A percentile compares a stretch with the other conserved stretches of the same genome.
Conservation (phyloP, 306 rosid genomes). For the Macrotyloma uniflorum region DNA sequence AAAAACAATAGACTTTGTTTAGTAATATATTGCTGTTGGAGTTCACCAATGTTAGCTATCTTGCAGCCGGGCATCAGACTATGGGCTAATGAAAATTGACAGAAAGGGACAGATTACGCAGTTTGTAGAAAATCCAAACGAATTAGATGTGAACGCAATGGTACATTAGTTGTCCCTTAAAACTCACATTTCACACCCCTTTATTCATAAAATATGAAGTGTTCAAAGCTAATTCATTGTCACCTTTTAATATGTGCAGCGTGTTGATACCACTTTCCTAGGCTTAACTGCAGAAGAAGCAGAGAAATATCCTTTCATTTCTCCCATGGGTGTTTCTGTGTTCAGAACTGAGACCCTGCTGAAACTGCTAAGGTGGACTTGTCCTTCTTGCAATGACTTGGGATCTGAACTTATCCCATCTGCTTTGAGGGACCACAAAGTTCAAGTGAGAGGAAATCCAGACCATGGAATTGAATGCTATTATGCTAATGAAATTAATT, state of each 20-base stretch:
- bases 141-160: slow-evolving; percentile 71
- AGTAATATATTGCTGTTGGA: slow-evolving; percentile 21
- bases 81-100: slow-evolving; percentile 77
- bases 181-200: neutral
- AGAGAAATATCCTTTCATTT: slow-evolving; percentile 59
- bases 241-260: slow-evolving; percentile 54
- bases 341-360: slow-evolving; percentile 79
- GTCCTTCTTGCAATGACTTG: slow-evolving; percentile 76
- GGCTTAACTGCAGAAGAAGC: slow-evolving; percentile 74
- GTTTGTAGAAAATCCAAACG: slow-evolving; percentile 74
- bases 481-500: neutral
- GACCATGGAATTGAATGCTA: neutral
- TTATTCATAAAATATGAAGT: neutral
- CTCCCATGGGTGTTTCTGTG: slow-evolving; percentile 86
- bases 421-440: slow-evolving; percentile 75
- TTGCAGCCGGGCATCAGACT: slow-evolving; percentile 74
- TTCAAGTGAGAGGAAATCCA: slow-evolving; percentile 64
- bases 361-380: slow-evolving; percentile 65
- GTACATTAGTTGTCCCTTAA: slow-evolving; percentile 42
- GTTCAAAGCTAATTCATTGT: slow-evolving; percentile 11
- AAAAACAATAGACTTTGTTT: slow-evolving; percentile 4
- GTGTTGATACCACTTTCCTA: slow-evolving; percentile 64
- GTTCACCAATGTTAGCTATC: slow-evolving; percentile 33
- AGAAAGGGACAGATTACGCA: slow-evolving; percentile 54
- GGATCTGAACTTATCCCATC: slow-evolving; percentile 89